Evolutionary conservation across 2,329 filamentous ascomycete species (phyloP).

Genomic region (Claviceps sp.): DNA sequence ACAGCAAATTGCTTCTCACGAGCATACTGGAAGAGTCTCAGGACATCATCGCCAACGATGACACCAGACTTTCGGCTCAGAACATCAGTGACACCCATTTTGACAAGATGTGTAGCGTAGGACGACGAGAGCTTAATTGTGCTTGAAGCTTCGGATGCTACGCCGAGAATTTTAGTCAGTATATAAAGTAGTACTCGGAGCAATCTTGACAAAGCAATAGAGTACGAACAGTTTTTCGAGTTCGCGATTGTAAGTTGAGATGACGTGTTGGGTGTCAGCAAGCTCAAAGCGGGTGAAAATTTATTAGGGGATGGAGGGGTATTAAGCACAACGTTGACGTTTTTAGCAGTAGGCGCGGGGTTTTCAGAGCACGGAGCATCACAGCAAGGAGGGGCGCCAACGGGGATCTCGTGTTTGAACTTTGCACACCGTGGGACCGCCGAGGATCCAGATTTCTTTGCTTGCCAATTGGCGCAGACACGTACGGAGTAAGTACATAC

Average conservation of each 20-base stretch:
- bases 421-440: not conserved
- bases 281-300: not conserved
- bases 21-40: slow-evolving; percentile 73
- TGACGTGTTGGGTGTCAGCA: not conserved
- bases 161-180: not conserved
- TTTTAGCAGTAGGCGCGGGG: slow-evolving; percentile 1
- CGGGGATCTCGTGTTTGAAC: not conserved
- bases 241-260: not conserved
- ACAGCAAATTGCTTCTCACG: slow-evolving; percentile 81
- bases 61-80: slow-evolving; percentile 39
- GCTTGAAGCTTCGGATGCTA: not conserved
- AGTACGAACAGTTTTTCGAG: not conserved
- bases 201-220: not conserved
- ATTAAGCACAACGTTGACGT: not conserved
- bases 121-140: not conserved
- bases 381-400: not conserved
- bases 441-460: slow-evolving; percentile 1
- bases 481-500: no score
- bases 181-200: not conserved
- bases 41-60: slow-evolving; percentile 40
- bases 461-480: slow-evolving; percentile 3
- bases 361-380: not conserved
- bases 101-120: slow-evolving; percentile 3
- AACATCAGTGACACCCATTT: slow-evolving; percentile 26
- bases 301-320: not conserved